Conservation (phyloP, 2,329 filamentous ascomycete genomes). For the Fusarium musae region DNA sequence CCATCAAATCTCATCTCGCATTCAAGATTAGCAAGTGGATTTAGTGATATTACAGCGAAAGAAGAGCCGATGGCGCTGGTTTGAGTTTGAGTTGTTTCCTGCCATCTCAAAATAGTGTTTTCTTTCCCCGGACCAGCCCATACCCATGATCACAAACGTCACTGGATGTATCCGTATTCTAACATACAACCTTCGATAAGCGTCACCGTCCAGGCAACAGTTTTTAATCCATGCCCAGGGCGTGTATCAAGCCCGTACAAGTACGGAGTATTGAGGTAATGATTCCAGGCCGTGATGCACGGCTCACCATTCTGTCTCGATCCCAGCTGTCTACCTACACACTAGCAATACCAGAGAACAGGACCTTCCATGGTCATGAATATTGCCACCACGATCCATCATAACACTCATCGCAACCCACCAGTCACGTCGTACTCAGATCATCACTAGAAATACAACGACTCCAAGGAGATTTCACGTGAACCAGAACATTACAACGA, state of each 20-base stretch:
- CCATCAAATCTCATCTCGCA: slow-evolving; percentile 42
- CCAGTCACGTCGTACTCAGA: slow-evolving; percentile 11
- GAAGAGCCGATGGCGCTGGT: slow-evolving; percentile 38
- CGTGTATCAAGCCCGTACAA: not conserved
- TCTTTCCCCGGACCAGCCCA: slow-evolving; percentile 31
- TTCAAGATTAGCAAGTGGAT: slow-evolving; percentile 43
- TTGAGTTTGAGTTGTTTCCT: slow-evolving; percentile 26
- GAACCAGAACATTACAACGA: slow-evolving; percentile 14
- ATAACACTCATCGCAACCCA: slow-evolving; percentile 2
- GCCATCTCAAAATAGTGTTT: slow-evolving; percentile 11
- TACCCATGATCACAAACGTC: slow-evolving; percentile 1
- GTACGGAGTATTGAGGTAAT: too few species aligned
- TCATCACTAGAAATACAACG: not conserved
- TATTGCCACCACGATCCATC: not conserved
- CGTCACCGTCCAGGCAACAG: not conserved
- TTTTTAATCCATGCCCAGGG: not conserved
- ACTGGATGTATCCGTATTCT: not conserved
- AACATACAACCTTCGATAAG: slow-evolving; percentile 8
- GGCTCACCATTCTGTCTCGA: not conserved
- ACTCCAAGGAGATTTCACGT: not conserved
- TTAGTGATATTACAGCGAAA: slow-evolving; percentile 43
- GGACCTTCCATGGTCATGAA: not conserved
- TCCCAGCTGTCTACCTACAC: not conserved
- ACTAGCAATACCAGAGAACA: not conserved
- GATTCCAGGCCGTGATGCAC: not conserved